Base-by-base conservation (phyloP, 768 basidiomycete genomes). In the Chiua virens region DNA sequence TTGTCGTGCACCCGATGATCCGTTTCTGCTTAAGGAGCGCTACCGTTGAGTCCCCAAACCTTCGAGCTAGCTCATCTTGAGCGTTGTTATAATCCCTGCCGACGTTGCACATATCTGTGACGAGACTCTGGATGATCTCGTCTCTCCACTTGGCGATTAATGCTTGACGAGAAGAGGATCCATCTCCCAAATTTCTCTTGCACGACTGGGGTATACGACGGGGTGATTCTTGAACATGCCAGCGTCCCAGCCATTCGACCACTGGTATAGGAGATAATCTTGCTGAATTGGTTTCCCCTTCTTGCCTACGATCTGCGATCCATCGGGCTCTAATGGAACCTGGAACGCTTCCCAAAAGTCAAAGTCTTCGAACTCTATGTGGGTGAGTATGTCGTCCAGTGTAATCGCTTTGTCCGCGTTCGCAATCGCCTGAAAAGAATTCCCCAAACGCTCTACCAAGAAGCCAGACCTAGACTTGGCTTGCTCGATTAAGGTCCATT, bases 1-100 rank as follows among this genome's bases (percentile, higher is more conserved):
- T 86, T 0, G 86, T 87, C 0, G 86, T 88, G 50, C 85, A 87
- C 0, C 78, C 86, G 6, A 88, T 82, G 47, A 87, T 79, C 13
- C 80, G 68, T 65, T 83, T 85, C 22, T 46, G 61, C 41, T 63
- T 63, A 23, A 87, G 57, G 4, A 77, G 58, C 1, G 59, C 61
- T 2, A 64, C 62, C 1, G 68, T 71, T 6, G 64, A 70, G 47
- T 74, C 72, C 5, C 57, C 55, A 45, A 67, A 78, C 50, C 66
- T 73, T 40, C 67, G 69, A 1, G 61, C 55, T 5, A 83, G 42
- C 8, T 71, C 52, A 0, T 62, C 68, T 21, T 74, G 72, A n/a
- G 52, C 56, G 6, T 53, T 52, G 53, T 84, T 79, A 49, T 80
- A 85, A 10, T 63, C 59, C 3, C 68, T 71, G 1, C 61, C 69